Conservation (phyloP, 768 basidiomycete genomes). For the Tephrocybe rancida region DNA sequence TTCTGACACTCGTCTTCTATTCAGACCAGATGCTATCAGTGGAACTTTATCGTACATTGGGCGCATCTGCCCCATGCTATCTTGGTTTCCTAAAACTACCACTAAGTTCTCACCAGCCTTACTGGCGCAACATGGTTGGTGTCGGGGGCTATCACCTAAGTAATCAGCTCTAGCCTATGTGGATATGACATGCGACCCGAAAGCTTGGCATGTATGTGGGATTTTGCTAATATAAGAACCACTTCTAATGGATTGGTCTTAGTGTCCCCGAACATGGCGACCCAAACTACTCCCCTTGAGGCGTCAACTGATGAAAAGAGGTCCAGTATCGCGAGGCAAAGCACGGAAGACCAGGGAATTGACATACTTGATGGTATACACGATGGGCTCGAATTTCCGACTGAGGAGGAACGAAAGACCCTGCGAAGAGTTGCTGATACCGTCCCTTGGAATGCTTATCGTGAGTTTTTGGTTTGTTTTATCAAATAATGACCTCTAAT, state of each 20-base stretch:
- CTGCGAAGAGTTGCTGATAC: constrained; percentile 63
- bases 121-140: too few relatives aligned
- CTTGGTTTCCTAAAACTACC: too few relatives aligned
- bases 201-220: too few relatives aligned
- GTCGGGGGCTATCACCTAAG: too few relatives aligned
- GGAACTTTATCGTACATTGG: too few relatives aligned
- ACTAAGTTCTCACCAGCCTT: too few relatives aligned
- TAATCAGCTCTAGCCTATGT: too few relatives aligned
- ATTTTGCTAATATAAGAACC: too few relatives aligned
- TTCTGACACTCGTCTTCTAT: too few relatives aligned
- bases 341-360: not conserved
- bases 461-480: constrained; percentile 28
- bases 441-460: constrained; percentile 60
- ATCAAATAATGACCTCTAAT: not conserved
- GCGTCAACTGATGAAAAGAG: constrained; percentile 28
- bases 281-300: not conserved
- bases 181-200: too few relatives aligned
- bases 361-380: constrained; percentile 32
- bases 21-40: too few relatives aligned
- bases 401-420: constrained; percentile 58
- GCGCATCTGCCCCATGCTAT: too few relatives aligned
- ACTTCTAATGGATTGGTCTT: not conserved
- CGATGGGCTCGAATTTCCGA: constrained; percentile 64
- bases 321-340: constrained; percentile 39
- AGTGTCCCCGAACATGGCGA: not conserved